Conservation (phyloP, 2,329 filamentous ascomycete genomes). For the Fonsecaea pugnacius region DNA sequence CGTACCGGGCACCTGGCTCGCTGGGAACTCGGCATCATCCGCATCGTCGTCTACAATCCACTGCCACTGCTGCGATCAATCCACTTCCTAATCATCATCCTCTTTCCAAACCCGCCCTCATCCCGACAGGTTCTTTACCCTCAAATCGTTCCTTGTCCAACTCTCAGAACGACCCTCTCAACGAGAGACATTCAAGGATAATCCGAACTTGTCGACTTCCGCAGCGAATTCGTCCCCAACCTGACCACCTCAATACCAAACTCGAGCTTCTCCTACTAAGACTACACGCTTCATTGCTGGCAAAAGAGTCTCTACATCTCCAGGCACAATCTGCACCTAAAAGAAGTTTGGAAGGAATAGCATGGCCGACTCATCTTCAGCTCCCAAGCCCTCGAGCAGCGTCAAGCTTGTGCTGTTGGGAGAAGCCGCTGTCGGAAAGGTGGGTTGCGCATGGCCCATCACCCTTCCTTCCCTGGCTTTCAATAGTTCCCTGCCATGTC, state of each 20-base stretch:
- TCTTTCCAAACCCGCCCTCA: conserved; percentile 2
- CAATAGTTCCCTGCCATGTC: conserved; percentile 26
- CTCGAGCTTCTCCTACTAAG: background rate
- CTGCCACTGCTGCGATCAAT: conserved; percentile 4
- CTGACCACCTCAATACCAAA: background rate
- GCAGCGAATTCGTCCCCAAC: background rate
- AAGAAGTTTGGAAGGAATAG: conserved; percentile 14
- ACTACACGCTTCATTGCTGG: background rate
- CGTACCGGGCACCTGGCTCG: background rate
- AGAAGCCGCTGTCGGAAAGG: conserved; percentile 98
- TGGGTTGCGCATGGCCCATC: conserved; percentile 49
- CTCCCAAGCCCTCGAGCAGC: conserved; percentile 96
- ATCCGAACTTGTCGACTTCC: background rate
- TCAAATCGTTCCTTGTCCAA: background rate
- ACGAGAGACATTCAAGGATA: background rate
- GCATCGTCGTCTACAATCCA: conserved; percentile 10
- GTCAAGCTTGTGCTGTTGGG: conserved; percentile 98
- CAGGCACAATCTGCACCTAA: background rate
- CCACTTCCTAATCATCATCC: conserved; percentile 18
- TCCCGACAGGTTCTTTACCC: background rate
- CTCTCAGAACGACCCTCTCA: background rate
- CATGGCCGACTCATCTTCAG: conserved; percentile 74
- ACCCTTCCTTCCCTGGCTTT: conserved; percentile 12
- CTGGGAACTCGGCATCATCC: conserved; percentile 3
- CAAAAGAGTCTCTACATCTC: background rate